Evolutionary conservation across 2,329 filamentous ascomycete genomes (phyloP), one percentile per base, ranked within the genome.

Genomic region (Dactylellina drechsleri): DNA sequence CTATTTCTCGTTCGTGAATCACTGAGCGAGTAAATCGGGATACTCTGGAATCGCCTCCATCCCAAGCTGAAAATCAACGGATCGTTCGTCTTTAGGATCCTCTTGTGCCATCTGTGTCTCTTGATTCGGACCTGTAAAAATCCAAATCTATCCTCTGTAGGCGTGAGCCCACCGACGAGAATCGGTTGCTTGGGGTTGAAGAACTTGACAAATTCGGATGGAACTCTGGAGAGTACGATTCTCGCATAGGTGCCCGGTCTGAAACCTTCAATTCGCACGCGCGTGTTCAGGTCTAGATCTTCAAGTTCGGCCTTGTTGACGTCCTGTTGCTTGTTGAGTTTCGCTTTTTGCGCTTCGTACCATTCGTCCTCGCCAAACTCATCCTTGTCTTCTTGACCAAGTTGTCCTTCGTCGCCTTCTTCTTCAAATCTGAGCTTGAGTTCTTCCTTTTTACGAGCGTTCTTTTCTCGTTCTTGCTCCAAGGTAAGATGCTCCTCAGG

Each of bases 51-150:
- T 75, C 95, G 88, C 59, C 95, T 87, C 95, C 95, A 99, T 49
- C 95, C 95, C 50, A 99, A 86, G 1, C 93, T 97, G 85, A 99
- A 95, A 81, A 99, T 97, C 60, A 99, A 86, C 15, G 95, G 96
- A 80, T 99, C 95, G 81, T 96, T 97, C 40, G 93, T 98, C 85
- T 99, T 99, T 78, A 99, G 86, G 79, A 98, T 98, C 85, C 95
- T 96, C 87, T 97, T 97, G 84, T 99, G 95, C 96, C 96, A 99
- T 78, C 95, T 87, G 82, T 99, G 95, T 64, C 93, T 88, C 87
- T 99, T 99, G 85, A 99, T 96, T 59, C 96, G 89, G 70, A 97
- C 90, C 82, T 99, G 95, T 7, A 98, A 90, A 81, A 91, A 98
- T 7, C 95, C 96, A 81, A 97, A 97, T 59, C 96, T 89, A 82